phyloP scores from a whole-genome alignment of 1,139 yeast species.

The Eremothecium gossypii region DNA sequence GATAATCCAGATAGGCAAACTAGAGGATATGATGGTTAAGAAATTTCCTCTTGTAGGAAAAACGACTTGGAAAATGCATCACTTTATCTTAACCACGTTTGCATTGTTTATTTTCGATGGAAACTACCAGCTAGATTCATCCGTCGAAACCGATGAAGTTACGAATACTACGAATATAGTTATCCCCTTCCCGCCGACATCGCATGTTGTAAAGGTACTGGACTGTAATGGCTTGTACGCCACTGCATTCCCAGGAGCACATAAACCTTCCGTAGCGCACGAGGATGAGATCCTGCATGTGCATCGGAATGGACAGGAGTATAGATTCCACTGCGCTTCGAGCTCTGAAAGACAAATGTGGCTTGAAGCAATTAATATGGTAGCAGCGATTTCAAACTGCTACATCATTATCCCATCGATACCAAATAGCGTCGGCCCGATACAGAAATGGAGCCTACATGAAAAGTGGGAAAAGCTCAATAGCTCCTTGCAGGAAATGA shows the following conservation, averaged over 20 bases:
- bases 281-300: conserved; percentile 12
- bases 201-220: conserved; percentile 9
- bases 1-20: conserved; percentile 27
- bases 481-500: conserved; percentile 28
- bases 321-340: conserved; percentile 23
- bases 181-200: conserved; percentile 18
- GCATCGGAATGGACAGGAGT: conserved; percentile 31
- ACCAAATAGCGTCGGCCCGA: conserved; percentile 22
- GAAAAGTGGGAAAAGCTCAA: conserved; percentile 31
- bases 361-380: conserved; percentile 47
- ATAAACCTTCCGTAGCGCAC: conserved; percentile 1
- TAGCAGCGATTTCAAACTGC: conserved; percentile 44
- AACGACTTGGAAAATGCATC: conserved; percentile 35
- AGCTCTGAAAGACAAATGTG: conserved; percentile 41
- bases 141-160: conserved; percentile 15
- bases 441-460: conserved; percentile 19
- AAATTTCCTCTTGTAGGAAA: conserved; percentile 25
- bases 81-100: conserved; percentile 37
- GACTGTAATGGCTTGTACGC: conserved; percentile 21
- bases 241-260: background rate
- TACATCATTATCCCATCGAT: conserved; percentile 16
- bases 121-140: conserved; percentile 23
- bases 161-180: conserved; percentile 24
- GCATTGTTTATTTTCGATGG: conserved; percentile 38
- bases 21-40: conserved; percentile 14